Evolutionary conservation across 768 basidiomycete species (phyloP), one percentile per base, ranked within the genome.

Genomic region (Ramaria sp.): DNA sequence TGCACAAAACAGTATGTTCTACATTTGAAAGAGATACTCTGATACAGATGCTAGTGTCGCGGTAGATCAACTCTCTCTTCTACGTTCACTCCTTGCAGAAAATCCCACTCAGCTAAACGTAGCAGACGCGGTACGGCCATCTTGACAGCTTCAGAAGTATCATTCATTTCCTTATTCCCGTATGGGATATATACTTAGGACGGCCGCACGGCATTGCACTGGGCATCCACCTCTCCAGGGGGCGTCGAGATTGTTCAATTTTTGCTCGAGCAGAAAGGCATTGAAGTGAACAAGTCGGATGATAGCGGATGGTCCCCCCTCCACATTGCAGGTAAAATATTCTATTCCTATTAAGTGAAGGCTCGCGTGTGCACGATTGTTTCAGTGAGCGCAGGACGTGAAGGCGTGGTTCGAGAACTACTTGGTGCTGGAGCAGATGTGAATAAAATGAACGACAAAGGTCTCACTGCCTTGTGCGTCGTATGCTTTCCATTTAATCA

Each of bases 371-470:
- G 42, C 33, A 59, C 54, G 55, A 58, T 59, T 43, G 3, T 27
- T 12, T 10, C 63, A 94, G 91, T 81, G 48, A 91, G 90, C 63
- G 87, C 89, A 50, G 91, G 91, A 4, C 79, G 86, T 53, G 82
- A 86, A 59, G 81, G 80, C 48, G 70, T 89, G 33, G 86, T 88
- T 20, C 77, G 77, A 60, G 88, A 90, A 68, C 75, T 94, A 38
- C 70, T 92, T 31, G 86, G 87, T 39, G 85, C 86, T 45, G 92
- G 89, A 9, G 88, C 89, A 57, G 82, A 93, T 69, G 79, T 91
- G 54, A 89, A 84, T 57, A 82, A 77, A 66, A 79, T 70, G 65
- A 94, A 91, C 62, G 81, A 84, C 65, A 91, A 91, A 69, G 90
- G 91, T 10, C 69, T 91, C 27, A 89, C 86, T 2, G 80, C 92